Evolutionary conservation across 768 basidiomycete genomes (phyloP).

Genomic region (Trametes cubensis): DNA sequence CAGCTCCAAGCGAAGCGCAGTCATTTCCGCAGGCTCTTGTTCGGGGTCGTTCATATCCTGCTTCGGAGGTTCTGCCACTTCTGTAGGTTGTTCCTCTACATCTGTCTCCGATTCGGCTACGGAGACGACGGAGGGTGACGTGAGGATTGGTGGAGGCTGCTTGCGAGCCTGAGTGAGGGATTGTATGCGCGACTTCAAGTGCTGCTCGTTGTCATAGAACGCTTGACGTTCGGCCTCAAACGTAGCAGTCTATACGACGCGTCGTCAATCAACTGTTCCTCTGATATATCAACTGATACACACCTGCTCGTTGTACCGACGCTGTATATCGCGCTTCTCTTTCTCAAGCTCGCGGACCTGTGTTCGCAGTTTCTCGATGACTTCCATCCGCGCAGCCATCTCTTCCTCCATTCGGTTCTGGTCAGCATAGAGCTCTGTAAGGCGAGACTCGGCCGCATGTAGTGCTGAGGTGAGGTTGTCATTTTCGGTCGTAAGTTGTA

Average conservation of each 20-base stretch:
- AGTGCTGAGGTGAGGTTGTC: slow-evolving; percentile 64
- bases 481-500: slow-evolving; percentile 64
- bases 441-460: slow-evolving; percentile 66
- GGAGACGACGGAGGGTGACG: slow-evolving; percentile 34
- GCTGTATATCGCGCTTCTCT: slow-evolving; percentile 81
- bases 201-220: slow-evolving; percentile 92
- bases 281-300: slow-evolving; percentile 22
- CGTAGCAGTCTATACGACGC: slow-evolving; percentile 62
- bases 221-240: slow-evolving; percentile 93
- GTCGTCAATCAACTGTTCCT: slow-evolving; percentile 7
- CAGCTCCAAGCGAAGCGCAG: slow-evolving; percentile 78
- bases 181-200: slow-evolving; percentile 88
- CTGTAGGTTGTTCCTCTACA: slow-evolving; percentile 47
- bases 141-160: slow-evolving; percentile 41
- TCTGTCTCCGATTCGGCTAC: slow-evolving; percentile 36
- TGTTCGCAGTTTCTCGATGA: slow-evolving; percentile 76
- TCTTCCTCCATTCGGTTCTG: slow-evolving; percentile 83
- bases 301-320: slow-evolving; percentile 90
- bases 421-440: slow-evolving; percentile 80
- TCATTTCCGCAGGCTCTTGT: slow-evolving; percentile 86
- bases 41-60: slow-evolving; percentile 66
- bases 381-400: slow-evolving; percentile 78
- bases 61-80: slow-evolving; percentile 34
- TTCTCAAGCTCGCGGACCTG: slow-evolving; percentile 87
- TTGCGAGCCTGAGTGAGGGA: slow-evolving; percentile 71